Conservation (phyloP, 2,329 filamentous ascomycete species). For the Elsinoe necatrix region DNA sequence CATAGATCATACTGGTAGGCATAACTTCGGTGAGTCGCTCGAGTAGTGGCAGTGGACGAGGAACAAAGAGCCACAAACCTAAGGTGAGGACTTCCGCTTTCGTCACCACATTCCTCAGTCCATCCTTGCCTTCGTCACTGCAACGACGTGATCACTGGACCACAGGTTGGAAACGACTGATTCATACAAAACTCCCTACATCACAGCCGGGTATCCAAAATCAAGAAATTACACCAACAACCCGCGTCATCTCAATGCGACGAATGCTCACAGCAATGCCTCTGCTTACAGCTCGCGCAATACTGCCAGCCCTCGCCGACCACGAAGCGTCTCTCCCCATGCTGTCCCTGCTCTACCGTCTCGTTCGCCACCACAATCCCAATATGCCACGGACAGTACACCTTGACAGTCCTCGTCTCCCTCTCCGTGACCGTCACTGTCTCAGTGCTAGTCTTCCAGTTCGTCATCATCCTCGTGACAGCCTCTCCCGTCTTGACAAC, state of each 20-base stretch:
- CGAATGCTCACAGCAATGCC: slow-evolving; percentile 3
- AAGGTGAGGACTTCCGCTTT: neutral
- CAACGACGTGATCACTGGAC: neutral
- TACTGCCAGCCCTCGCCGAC: neutral
- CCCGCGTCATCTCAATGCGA: neutral
- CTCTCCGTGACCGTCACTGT: neutral
- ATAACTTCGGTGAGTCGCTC: neutral
- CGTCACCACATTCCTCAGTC: neutral
- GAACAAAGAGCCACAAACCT: neutral
- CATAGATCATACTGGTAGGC: neutral
- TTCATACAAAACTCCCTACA: neutral
- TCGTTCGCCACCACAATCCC: neutral
- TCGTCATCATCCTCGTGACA: neutral
- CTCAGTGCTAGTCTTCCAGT: neutral
- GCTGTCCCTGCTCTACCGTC: neutral
- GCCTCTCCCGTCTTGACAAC: neutral
- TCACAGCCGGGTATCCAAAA: neutral
- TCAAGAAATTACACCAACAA: neutral
- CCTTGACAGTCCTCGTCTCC: neutral
- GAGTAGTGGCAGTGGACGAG: neutral
- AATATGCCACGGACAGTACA: slow-evolving; percentile 1
- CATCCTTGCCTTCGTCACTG: neutral
- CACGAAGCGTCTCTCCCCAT: neutral
- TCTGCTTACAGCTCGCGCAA: neutral
- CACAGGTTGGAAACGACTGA: neutral